Conservation (phyloP, 2,329 filamentous ascomycete species). For the Aschersonia sp. region DNA sequence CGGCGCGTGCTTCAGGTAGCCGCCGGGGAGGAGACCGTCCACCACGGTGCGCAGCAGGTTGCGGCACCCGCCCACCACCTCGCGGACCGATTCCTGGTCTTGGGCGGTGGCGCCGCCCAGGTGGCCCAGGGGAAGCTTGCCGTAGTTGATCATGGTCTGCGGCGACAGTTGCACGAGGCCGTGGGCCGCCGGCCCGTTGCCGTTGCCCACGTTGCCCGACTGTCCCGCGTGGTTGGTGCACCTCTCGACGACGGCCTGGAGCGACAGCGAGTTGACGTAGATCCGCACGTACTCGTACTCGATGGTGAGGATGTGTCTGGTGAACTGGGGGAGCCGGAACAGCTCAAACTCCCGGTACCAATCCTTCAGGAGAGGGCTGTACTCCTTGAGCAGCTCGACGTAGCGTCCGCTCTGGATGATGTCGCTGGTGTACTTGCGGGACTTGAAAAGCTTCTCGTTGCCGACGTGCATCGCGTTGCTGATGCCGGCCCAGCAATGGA, state of each 20-base stretch:
- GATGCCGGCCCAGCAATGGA: constrained; percentile 87
- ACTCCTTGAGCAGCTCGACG: constrained; percentile 63
- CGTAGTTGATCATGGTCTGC: constrained; percentile 50
- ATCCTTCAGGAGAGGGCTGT: constrained; percentile 60
- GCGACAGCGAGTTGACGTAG: constrained; percentile 83
- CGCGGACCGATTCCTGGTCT: constrained; percentile 59
- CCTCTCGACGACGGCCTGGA: constrained; percentile 89
- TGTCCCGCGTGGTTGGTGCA: constrained; percentile 62
- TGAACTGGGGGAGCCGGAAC: constrained; percentile 52
- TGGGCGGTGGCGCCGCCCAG: constrained; percentile 48
- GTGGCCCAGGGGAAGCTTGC: constrained; percentile 48
- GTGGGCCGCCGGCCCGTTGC: constrained; percentile 14
- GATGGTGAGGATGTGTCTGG: constrained; percentile 68
- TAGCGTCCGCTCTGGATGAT: constrained; percentile 82
- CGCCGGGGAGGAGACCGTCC: constrained; percentile 57
- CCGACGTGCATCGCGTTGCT: constrained; percentile 84
- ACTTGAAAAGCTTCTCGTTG: constrained; percentile 78
- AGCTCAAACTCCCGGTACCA: constrained; percentile 76
- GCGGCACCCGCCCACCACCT: constrained; percentile 65
- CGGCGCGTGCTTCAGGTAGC: constrained; percentile 68
- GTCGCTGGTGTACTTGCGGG: constrained; percentile 73
- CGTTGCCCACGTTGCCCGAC: constrained; percentile 21
- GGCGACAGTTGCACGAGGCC: constrained; percentile 32
- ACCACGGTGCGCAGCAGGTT: constrained; percentile 67
- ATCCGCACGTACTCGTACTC: constrained; percentile 93